Base-by-base conservation (phyloP, 352 stramenopile genomes). In the Paralagenidium karlingii region DNA sequence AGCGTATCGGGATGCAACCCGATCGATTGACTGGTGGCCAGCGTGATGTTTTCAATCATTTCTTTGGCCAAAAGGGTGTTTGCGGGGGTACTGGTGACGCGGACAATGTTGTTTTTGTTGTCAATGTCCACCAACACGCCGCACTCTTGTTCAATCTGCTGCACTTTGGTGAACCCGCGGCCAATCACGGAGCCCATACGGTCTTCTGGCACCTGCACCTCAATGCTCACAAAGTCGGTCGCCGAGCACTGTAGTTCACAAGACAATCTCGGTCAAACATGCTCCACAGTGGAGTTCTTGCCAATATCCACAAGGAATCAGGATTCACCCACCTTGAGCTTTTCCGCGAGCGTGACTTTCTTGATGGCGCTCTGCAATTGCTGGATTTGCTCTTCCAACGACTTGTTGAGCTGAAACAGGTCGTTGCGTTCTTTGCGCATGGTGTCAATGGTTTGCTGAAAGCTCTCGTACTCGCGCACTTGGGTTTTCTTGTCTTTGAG, bases 1-100 rank as follows among this genome's bases (percentile, higher is more conserved):
- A 88, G 56, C 16, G 70, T 77, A 31, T 88, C 70, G 1, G 75
- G 75, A 48, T 84, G 75, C 15, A 88, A 51, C 10, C 70, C 75
- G n/a, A 88, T 66, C 21, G 63, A 60, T 33, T 84, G 63, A 24
- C 50, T 70, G 8, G 61, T 76, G 3, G 75, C 75, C 0, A 84
- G 53, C 40, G 68, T 67, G 34, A 88, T 77, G 47, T 79, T 68
- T 36, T 88, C 70, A 31, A 88, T 68, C 16, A 55, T 51, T 1
- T 49, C 53, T 37, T 69, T 67, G 20, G 74, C 67, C 1, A 45
- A 25, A 7, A 43, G 29, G 11, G 60, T 53, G 24, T 84, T 64
- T 20, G 58, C 51, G 5, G 48, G 37, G 7, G 65, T 52, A 42
- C 75, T 78, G n/a, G 60, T 82, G 43, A 81, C 63, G 38, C 49